Evolutionary conservation across 257 asterid genomes (phyloP).

Genomic region (Agastache rugosa): DNA sequence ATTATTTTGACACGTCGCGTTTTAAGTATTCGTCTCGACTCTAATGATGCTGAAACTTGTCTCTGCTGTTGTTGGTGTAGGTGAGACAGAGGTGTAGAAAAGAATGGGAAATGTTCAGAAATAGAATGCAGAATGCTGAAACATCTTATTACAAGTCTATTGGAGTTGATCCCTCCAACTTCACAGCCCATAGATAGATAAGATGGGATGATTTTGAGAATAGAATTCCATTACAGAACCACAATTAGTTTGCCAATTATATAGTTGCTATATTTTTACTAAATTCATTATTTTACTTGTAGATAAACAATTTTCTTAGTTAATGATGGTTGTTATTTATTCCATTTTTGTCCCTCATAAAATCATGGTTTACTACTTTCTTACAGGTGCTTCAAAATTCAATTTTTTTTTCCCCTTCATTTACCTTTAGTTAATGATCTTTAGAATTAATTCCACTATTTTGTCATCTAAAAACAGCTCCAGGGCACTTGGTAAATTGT

Average conservation of each 20-base stretch:
- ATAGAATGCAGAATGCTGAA: constrained; percentile 68
- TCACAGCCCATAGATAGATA: constrained; percentile 37
- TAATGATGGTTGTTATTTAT: not conserved
- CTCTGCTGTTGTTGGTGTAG: constrained; percentile 36
- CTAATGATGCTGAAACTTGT: not conserved
- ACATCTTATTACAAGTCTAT: constrained; percentile 56
- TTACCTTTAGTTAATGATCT: too few species aligned
- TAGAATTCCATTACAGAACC: constrained; percentile 16
- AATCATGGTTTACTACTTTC: not conserved
- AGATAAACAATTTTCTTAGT: constrained; percentile 22
- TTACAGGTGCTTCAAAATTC: not conserved
- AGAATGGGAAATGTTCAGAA: constrained; percentile 81
- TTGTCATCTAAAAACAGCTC: too few species aligned
- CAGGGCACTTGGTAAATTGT: too few species aligned
- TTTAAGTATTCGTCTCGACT: not conserved
- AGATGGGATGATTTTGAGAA: not conserved
- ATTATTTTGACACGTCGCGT: too few species aligned
- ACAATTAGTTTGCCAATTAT: constrained; percentile 16
- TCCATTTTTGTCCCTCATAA: not conserved
- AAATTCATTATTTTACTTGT: not conserved
- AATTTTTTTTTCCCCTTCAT: too few species aligned
- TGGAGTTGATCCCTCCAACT: constrained; percentile 54
- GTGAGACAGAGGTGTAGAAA: constrained; percentile 70
- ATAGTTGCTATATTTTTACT: not conserved
- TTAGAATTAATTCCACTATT: too few species aligned